A percentile compares a stretch with the other conserved stretches of the same genome.
phyloP scores from a whole-genome alignment of 2,329 filamentous ascomycete genomes.

The Aspergillus terreus region DNA sequence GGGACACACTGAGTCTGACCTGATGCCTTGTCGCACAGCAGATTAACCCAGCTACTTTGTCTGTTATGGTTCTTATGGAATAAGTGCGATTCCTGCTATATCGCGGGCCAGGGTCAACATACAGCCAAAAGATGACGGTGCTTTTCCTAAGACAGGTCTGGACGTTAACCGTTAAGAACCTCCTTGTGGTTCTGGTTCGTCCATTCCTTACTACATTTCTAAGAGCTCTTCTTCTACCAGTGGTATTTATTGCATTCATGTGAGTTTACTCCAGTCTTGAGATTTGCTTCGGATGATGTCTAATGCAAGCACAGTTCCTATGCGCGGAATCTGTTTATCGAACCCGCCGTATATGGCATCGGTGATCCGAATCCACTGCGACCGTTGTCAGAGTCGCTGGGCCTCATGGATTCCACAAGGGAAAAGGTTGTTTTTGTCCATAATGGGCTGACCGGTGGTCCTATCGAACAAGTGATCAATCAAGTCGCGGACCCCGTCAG shows the following conservation, averaged over 20 bases:
- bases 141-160: constrained; percentile 50
- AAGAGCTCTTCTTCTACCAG: constrained; percentile 54
- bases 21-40: neutral
- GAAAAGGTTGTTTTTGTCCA: constrained; percentile 75
- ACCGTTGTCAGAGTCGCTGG: constrained; percentile 62
- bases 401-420: constrained; percentile 54
- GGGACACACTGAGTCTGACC: neutral
- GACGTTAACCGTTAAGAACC: constrained; percentile 56
- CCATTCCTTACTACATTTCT: constrained; percentile 53
- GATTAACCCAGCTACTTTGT: neutral
- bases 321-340: constrained; percentile 78
- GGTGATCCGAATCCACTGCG: constrained; percentile 59
- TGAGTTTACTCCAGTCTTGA: constrained; percentile 13
- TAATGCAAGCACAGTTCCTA: constrained; percentile 48
- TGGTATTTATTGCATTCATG: constrained; percentile 51
- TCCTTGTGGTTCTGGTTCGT: constrained; percentile 52
- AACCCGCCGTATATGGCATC: constrained; percentile 72
- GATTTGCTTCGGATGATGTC: constrained; percentile 9
- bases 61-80: neutral
- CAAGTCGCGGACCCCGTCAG: constrained; percentile 57
- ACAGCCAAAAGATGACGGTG: constrained; percentile 17
- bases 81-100: neutral
- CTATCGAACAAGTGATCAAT: constrained; percentile 69
- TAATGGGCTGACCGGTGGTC: constrained; percentile 64
- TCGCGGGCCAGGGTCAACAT: neutral